phyloP scores from a whole-genome alignment of 768 basidiomycete species.

The Calocybe cyanea region DNA sequence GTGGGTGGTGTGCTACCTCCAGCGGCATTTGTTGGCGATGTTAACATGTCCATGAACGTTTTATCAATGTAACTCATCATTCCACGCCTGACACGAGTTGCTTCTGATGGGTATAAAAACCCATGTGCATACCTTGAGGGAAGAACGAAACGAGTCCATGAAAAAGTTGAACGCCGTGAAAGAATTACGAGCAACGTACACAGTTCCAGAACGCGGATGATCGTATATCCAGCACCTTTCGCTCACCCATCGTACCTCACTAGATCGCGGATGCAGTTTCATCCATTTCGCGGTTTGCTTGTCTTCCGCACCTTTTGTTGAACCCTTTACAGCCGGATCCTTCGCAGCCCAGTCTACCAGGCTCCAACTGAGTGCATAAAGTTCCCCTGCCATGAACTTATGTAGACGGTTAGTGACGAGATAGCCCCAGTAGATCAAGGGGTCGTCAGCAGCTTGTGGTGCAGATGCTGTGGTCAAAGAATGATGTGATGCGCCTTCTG shows the following conservation, averaged over 20 bases:
- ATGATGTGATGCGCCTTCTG: constrained; percentile 1
- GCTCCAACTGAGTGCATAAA: constrained; percentile 87
- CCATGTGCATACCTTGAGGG: constrained; percentile 82
- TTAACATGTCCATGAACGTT: constrained; percentile 30
- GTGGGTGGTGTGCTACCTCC: constrained; percentile 31
- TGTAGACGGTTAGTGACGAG: constrained; percentile 86
- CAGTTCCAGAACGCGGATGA: constrained; percentile 90
- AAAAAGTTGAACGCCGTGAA: constrained; percentile 3
- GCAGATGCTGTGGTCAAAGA: constrained; percentile 4
- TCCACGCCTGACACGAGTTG: constrained; percentile 57
- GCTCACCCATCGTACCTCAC: constrained; percentile 81
- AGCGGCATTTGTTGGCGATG: constrained; percentile 21
- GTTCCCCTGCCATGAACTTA: constrained; percentile 92
- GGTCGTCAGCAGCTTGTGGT: constrained; percentile 40
- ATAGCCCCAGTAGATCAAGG: constrained; percentile 85
- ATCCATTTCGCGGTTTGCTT: constrained; percentile 95
- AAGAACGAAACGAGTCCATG: background rate
- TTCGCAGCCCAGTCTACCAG: constrained; percentile 85
- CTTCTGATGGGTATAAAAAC: constrained; percentile 90
- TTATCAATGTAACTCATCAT: constrained; percentile 53
- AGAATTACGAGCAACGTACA: constrained; percentile 47
- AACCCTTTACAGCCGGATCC: constrained; percentile 60
- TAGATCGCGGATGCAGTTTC: constrained; percentile 72
- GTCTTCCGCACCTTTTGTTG: constrained; percentile 85
- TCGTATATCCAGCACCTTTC: constrained; percentile 99